Conservation (phyloP, 352 stramenopile genomes). For the Globisporangium paddicum region DNA sequence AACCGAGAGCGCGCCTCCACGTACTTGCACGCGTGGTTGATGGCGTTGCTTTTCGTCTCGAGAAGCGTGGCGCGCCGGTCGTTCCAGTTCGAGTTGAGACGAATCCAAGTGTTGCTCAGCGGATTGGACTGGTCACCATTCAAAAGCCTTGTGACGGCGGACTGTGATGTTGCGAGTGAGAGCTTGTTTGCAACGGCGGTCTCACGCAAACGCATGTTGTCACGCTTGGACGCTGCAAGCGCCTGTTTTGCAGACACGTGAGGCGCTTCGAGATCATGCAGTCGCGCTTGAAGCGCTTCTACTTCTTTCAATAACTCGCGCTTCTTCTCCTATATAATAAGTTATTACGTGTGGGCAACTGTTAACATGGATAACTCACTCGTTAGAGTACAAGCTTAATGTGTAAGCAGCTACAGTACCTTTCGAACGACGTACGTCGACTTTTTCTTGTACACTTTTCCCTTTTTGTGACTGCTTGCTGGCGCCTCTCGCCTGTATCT, state of each 20-base stretch:
- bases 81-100: constrained; percentile 24
- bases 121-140: constrained; percentile 14
- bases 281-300: neutral
- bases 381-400: too few relatives aligned
- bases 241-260: neutral
- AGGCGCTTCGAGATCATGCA: neutral
- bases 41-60: constrained; percentile 27
- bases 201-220: constrained; percentile 13
- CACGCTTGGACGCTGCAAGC: neutral
- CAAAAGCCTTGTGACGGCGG: constrained; percentile 26
- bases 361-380: too few relatives aligned
- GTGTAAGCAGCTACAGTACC: too few relatives aligned
- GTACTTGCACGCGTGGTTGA: constrained; percentile 27
- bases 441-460: too few relatives aligned
- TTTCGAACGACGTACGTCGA: too few relatives aligned
- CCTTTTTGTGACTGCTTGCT: too few relatives aligned
- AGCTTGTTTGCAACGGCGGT: constrained; percentile 26
- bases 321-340: too few relatives aligned
- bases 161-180: constrained; percentile 27
- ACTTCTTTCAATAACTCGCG: neutral
- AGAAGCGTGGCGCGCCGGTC: constrained; percentile 25
- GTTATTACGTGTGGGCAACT: too few relatives aligned
- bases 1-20: constrained; percentile 40
- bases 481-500: too few relatives aligned
- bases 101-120: constrained; percentile 31